Evolutionary conservation across 2,329 filamentous ascomycete species (phyloP).

Genomic region (Fusarium ambrosium): DNA sequence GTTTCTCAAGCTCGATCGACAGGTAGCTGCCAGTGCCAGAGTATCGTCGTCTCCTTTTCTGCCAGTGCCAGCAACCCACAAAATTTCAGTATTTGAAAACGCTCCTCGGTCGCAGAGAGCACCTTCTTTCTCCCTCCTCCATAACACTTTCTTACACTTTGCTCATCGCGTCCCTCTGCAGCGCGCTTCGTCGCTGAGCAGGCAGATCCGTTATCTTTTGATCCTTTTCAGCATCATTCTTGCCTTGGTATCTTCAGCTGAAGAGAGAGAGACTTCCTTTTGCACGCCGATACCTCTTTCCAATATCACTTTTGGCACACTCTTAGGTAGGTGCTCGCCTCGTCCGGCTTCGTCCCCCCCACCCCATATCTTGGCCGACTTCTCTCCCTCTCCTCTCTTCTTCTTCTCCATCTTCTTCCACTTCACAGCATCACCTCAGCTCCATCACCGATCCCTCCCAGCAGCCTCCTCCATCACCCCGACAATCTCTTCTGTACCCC

Average conservation of each 20-base stretch:
- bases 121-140: constrained; percentile 26
- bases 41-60: background rate
- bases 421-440: constrained; percentile 63
- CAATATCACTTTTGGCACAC: constrained; percentile 27
- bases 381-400: constrained; percentile 25
- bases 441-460: constrained; percentile 59
- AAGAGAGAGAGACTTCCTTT: constrained; percentile 26
- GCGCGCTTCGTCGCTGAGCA: constrained; percentile 19
- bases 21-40: constrained; percentile 21
- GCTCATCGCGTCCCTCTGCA: constrained; percentile 1
- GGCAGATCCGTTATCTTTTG: constrained; percentile 25
- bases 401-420: constrained; percentile 40
- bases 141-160: constrained; percentile 18
- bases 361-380: constrained; percentile 13
- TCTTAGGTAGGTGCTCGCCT: constrained; percentile 41
- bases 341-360: constrained; percentile 12
- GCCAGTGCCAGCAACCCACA: constrained; percentile 10
- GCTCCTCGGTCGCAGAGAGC: constrained; percentile 8
- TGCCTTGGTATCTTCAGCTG: constrained; percentile 26
- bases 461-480: constrained; percentile 46
- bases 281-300: constrained; percentile 33
- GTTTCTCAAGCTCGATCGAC: constrained; percentile 1
- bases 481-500: constrained; percentile 54
- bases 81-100: constrained; percentile 8
- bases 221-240: constrained; percentile 39